Base-by-base conservation (phyloP, 1,284 basidiomycete species). In the Ganoderma multipileum region DNA sequence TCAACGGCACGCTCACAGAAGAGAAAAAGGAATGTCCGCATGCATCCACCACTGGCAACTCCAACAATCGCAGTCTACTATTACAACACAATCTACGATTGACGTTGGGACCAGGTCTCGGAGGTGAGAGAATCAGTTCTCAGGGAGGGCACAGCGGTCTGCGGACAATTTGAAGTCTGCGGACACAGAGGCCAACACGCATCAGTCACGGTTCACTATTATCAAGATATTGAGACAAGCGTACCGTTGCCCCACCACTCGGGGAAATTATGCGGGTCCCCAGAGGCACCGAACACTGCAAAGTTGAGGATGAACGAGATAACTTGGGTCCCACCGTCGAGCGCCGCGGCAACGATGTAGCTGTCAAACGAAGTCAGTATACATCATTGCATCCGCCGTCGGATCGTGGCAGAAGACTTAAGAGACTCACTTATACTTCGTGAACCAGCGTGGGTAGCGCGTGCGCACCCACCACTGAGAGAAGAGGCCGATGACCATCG, bases 341-440 rank as follows among this genome's bases (percentile, higher is more conserved):
- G 72, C 36, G 73, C 76, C 38, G 78, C 77, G 28, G 77, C 77
- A 28, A 78, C 70, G 68, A 79, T 77, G 75, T 79, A 79, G 75
- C 78, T 79, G 28, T 55, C 36, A 50, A 65, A 42, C 4, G 23
- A 2, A 2, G n/a, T 60, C 11, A 26, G 2, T 28, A 44, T 3
- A 63, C 6, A 6, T 20, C 16, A 20, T 2, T 6, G n/a, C n/a
- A n/a, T 14, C 52, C 18, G 1, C 23, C 20, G 26, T 38, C 28
- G 28, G 23, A 59, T 20, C 11, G 38, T 6, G 23, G 38, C 26
- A 26, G 36, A 26, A 2, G 33, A 4, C 58, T 14, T 39, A 2
- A 11, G 23, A 41, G 38, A 38, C 78, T 79, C 85, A 90, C 80
- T 89, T 89, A 80, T 89, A 89, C 77, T 88, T 86, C 67, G 83